Base-by-base conservation (phyloP, 495 filamentous ascomycete genomes). In the Aspergillus bridgeri region DNA sequence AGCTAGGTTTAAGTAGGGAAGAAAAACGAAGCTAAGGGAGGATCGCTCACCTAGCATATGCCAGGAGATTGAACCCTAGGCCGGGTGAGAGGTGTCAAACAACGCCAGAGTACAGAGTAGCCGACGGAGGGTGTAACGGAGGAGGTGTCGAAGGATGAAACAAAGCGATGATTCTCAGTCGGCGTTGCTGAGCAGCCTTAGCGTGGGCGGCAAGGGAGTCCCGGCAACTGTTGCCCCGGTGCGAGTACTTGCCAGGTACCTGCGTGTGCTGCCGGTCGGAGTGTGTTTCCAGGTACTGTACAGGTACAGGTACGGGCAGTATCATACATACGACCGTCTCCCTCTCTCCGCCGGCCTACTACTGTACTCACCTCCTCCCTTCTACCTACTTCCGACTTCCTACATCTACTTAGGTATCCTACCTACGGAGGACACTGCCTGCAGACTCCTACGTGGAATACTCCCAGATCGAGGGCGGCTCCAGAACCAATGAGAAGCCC, bases 151-250 rank as follows among this genome's bases (percentile, higher is more conserved):
- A 48, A 55, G 29, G n/a, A n/a, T n/a, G n/a, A n/a, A n/a, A n/a
- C n/a, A n/a, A n/a, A n/a, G n/a, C n/a, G n/a, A n/a, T n/a, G n/a
- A n/a, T n/a, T n/a, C n/a, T n/a, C n/a, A n/a, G n/a, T n/a, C n/a
- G 62, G 67, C 60, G 69, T 69, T 71, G 64, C 69, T 71, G 67
- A 60, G 65, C 63, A 69, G 64, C 66, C 61, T 58, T 65, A 58
- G 53, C 51, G 56, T 65, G 64, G 66, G 72, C 72, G 74, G 73
- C 69, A 75, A 75, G 75, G 75, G 75, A 77, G 75, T 63, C 75
- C 70, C 61, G 72, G 75, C 75, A 77, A 77, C 75, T n/a, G n/a
- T n/a, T n/a, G n/a, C n/a, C n/a, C n/a, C n/a, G n/a, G n/a, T n/a
- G n/a, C n/a, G n/a, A n/a, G n/a, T n/a, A n/a, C n/a, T n/a, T n/a